Percentiles rank a stretch among this genome's conserved stretches.
Conservation (phyloP, 176 grass and related monocot genomes). For the Triticum turgidum region DNA sequence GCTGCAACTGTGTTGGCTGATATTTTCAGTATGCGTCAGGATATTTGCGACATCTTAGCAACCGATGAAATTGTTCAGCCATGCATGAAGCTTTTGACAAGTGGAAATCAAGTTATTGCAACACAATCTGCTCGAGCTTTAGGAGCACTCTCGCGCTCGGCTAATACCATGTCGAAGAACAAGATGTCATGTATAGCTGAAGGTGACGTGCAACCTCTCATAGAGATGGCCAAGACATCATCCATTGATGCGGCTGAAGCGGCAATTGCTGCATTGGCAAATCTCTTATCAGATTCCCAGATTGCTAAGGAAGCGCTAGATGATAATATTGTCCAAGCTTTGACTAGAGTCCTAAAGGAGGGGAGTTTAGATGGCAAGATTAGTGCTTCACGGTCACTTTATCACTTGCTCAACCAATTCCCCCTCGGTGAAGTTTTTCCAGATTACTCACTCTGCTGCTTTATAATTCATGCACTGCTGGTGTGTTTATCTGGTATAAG, state of each 20-base stretch:
- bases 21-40: conserved; percentile 79
- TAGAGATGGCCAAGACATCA: conserved; percentile 88
- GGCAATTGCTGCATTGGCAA: conserved; percentile 81
- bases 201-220: conserved; percentile 75
- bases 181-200: conserved; percentile 74
- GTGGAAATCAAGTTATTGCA: conserved; percentile 72
- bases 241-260: conserved; percentile 84
- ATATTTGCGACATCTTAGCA: conserved; percentile 85
- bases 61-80: conserved; percentile 92
- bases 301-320: conserved; percentile 80
- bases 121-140: conserved; percentile 92
- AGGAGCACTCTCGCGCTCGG: conserved; percentile 72
- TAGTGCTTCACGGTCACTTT: conserved; percentile 69
- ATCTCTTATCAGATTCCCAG: conserved; percentile 74
- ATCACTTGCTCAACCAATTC: conserved; percentile 80
- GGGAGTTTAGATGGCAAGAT: conserved; percentile 91
- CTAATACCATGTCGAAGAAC: conserved; percentile 66
- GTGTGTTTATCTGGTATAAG: conserved; percentile 72
- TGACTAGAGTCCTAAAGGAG: conserved; percentile 82
- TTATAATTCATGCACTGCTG: conserved; percentile 74
- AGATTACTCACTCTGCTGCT: conserved; percentile 66
- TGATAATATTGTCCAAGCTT: conserved; percentile 72
- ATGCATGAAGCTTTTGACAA: conserved; percentile 97
- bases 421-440: conserved; percentile 65
- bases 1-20: conserved; percentile 88